Base-by-base conservation (phyloP, 257 asterid species). In the Salvia hispanica region DNA sequence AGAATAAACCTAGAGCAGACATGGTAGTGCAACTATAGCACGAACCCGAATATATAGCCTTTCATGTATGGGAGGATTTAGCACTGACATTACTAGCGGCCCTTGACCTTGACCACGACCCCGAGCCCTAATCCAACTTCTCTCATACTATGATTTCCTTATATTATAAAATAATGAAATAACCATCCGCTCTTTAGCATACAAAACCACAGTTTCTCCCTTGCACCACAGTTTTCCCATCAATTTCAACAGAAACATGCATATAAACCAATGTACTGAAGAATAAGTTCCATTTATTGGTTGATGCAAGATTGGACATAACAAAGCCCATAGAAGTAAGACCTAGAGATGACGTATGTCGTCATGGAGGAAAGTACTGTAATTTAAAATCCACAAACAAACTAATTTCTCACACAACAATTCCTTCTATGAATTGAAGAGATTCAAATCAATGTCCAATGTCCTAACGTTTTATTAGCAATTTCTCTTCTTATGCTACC, bases 351-450 rank as follows among this genome's bases (percentile, higher is more conserved):
- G 51, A 25, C 31, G 31, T 25, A 25, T 25, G 31, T 25, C 31
- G 31, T 25, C 31, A 25, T 25, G 3, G 33, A 48, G 12, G 16
- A 16, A 55, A 16, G 42, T 36, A 45, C 62, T 15, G 12, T 10
- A 21, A 21, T 12, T 4, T 5, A 25, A 54, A 48, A 3, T 6
- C 8, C 57, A 16, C 11, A 59, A 33, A 8, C 12, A 53, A 61
- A 54, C 31, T 31, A 65, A 43, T 25, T 71, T 59, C 63, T 10
- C 6, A 58, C 45, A 51, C 5, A 31, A 43, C 10, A 39, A 70
- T 9, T 6, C 72, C 58, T 34, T 53, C 47, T 72, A 51, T 15
- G 55, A 62, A 47, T 16, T 6, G 40, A 55, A 75, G 39, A 62
- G 13, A 56, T 31, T 9, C 50, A 70, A 11, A 46, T 9, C 50